These are phyloP conservation scores for Oryza rufipogon DNA, from an alignment of 176 grass and related monocot genomes.

Conservation along the genomic window DNA sequence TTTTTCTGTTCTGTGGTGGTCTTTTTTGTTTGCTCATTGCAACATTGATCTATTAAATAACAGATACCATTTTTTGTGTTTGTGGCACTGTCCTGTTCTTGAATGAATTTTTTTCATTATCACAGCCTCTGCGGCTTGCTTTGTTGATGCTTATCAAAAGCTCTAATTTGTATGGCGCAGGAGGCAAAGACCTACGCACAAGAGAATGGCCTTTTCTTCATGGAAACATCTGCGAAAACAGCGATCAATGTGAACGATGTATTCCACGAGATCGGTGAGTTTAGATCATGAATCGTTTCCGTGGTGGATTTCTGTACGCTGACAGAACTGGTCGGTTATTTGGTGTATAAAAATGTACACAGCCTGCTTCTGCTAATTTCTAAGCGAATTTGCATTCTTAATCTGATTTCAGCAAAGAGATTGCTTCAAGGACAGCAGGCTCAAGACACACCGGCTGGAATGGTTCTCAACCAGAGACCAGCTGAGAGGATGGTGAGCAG, in stretches of 20 bases:
- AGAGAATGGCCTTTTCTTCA: conserved; percentile 84
- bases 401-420: conserved; percentile 72
- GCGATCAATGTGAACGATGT: conserved; percentile 88
- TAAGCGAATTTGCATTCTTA: neutral
- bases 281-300: neutral
- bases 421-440: conserved; percentile 63
- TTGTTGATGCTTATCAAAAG: neutral
- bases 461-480: conserved; percentile 67
- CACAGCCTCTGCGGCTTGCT: neutral
- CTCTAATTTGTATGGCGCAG: conserved; percentile 44
- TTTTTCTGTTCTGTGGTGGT: neutral
- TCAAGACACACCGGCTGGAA: conserved; percentile 67
- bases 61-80: neutral
- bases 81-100: conserved; percentile 1
- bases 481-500: conserved; percentile 62
- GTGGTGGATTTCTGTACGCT: neutral
- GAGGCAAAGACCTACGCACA: conserved; percentile 85
- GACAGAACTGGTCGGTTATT: neutral
- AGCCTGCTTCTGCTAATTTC: neutral
- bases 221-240: conserved; percentile 97
- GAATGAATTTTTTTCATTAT: neutral
- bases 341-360: neutral
- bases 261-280: conserved; percentile 90
- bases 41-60: neutral
- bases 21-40: neutral